Conservation (phyloP, 179 eudicot species). For the Silene vulgaris region DNA sequence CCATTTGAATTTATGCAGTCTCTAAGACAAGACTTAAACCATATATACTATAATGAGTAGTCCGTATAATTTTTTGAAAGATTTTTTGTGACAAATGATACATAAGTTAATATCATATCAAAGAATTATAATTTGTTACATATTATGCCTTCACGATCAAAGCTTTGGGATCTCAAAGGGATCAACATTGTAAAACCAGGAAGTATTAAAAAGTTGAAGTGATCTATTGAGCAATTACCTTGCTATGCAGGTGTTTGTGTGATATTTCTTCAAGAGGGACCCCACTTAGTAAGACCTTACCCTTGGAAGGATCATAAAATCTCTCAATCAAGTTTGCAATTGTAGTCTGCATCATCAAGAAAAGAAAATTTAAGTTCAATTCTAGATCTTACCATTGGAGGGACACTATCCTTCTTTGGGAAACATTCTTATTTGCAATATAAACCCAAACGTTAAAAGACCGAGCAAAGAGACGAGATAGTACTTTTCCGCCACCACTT, state of each 20-base stretch:
- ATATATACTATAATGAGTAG: neutral
- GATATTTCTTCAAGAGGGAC: conserved; percentile 68
- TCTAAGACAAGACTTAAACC: neutral
- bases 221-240: conserved; percentile 38
- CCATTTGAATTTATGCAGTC: neutral
- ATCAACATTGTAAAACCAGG: neutral
- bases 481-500: conserved; percentile 96
- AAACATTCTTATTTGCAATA: neutral
- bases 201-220: neutral
- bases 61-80: neutral
- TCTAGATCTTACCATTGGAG: neutral
- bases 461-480: neutral
- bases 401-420: neutral
- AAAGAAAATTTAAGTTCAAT: conserved; percentile 5
- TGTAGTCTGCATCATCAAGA: conserved; percentile 56
- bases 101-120: no score
- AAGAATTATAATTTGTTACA: neutral
- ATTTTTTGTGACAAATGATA: no score
- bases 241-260: conserved; percentile 68
- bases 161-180: neutral
- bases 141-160: neutral
- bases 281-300: conserved; percentile 75
- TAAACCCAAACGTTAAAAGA: neutral
- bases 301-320: conserved; percentile 75
- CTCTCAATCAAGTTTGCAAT: conserved; percentile 88